Evolutionary conservation across 2,329 filamentous ascomycete species (phyloP), one percentile per base, ranked within the genome.

Genomic region (Malbranchea cinnamomea): DNA sequence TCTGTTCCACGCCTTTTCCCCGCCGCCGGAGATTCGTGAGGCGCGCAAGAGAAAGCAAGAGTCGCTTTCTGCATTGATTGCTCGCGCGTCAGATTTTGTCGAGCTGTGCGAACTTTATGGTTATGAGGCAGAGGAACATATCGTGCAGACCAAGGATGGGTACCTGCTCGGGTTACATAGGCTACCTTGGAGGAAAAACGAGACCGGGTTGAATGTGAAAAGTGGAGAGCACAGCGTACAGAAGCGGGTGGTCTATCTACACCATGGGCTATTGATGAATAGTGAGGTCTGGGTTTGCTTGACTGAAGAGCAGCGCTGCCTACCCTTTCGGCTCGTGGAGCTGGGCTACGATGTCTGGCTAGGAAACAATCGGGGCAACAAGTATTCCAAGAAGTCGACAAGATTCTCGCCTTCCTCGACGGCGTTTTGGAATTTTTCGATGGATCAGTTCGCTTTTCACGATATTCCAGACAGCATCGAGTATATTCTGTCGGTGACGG

Each of bases 261-360:
- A 98, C 48, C 89, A 98, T 54, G 89, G 87, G 6, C 67, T 98
- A 34, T 69, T 98, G 48, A 98, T 98, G 89, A 95, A 94, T 56
- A 93, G 84, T 44, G 89, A 98, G 54, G 87, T 98, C 19, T 98
- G 89, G 89, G 82, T 95, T 6, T 91, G 83, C 48, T 60, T 87
- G 49, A 92, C 87, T 0, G 81, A 94, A 41, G 74, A 77, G 42
- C 70, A 91, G 53, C 71, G 85, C 42, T 87, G 79, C 42, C 62
- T 98, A 22, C 83, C 89, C 0, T 95, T 98, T 50, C 70, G 79
- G 41, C 63, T 98, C 24, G 83, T 92, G 0, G 83, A 94, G 47
- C 70, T 71, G 46, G 89, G 89, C 2, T 98, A 91, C 45, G 89
- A 98, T 60, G 87, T 95, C 40, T 98, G 89, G 81, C 66, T 98